Percentiles rank a stretch among this genome's conserved stretches.
phyloP scores from a whole-genome alignment of 768 basidiomycete genomes.

The Lyophyllum shimeji region DNA sequence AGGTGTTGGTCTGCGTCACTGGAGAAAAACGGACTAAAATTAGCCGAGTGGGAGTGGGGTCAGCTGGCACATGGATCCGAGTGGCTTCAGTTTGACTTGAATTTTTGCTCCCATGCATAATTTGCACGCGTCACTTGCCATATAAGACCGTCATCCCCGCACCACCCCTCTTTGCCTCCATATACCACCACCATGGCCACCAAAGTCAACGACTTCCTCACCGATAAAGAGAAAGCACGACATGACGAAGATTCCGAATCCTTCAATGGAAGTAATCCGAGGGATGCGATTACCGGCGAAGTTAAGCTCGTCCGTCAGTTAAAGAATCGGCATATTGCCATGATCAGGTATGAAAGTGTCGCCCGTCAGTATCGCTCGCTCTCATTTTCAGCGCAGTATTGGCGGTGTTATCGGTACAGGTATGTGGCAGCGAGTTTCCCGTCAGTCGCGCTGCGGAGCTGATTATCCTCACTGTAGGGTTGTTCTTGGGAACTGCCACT shows the following conservation, averaged over 20 bases:
- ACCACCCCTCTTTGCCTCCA: not conserved
- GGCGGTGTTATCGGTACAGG: constrained; percentile 64
- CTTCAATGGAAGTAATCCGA: constrained; percentile 8
- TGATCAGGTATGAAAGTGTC: constrained; percentile 56
- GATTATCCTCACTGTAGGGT: constrained; percentile 9
- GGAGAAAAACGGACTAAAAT: not conserved
- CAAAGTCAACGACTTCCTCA: constrained; percentile 1
- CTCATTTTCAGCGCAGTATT: constrained; percentile 38
- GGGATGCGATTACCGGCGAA: constrained; percentile 15
- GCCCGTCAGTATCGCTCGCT: not conserved
- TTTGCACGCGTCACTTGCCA: not conserved
- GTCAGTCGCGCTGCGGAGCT: not conserved
- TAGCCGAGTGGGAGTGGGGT: not conserved
- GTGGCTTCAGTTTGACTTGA: no score
- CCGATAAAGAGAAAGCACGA: constrained; percentile 13
- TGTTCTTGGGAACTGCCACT: constrained; percentile 63
- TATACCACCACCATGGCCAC: not conserved
- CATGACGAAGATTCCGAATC: constrained; percentile 23
- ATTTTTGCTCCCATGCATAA: not conserved
- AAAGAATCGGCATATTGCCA: constrained; percentile 78
- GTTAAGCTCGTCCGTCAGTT: constrained; percentile 55
- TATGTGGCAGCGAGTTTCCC: constrained; percentile 25
- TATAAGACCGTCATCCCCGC: not conserved
- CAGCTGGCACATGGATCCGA: not conserved
- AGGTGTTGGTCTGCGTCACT: no score